Evolutionary conservation across 2,329 filamentous ascomycete species (phyloP).

Genomic region (Nigrograna mackinnonii): DNA sequence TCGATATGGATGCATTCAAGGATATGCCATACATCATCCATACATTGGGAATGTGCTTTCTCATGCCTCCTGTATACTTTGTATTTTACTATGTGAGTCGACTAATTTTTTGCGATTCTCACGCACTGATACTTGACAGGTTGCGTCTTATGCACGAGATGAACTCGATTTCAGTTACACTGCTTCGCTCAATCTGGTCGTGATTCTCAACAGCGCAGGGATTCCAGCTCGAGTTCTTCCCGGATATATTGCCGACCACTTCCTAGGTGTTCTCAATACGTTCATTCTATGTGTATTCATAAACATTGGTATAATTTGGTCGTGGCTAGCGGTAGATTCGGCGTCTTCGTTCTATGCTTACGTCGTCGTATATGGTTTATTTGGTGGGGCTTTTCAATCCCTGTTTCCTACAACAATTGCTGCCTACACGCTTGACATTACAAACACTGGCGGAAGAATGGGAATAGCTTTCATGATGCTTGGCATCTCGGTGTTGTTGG

Average conservation of each 20-base stretch:
- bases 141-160: slow-evolving; percentile 43
- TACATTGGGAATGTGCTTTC: no score
- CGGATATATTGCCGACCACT: slow-evolving; percentile 58
- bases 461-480: slow-evolving; percentile 58
- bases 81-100: no score
- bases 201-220: slow-evolving; percentile 61
- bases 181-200: slow-evolving; percentile 58
- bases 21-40: no score
- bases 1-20: no score
- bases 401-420: slow-evolving; percentile 48
- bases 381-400: slow-evolving; percentile 47
- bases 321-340: slow-evolving; percentile 62
- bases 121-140: slow-evolving; percentile 37
- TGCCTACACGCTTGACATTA: slow-evolving; percentile 29
- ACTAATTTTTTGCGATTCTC: no score
- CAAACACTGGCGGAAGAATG: slow-evolving; percentile 48
- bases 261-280: slow-evolving; percentile 64
- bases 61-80: no score
- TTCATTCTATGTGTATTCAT: slow-evolving; percentile 55
- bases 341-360: slow-evolving; percentile 63
- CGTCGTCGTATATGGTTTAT: slow-evolving; percentile 66
- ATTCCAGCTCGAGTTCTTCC: slow-evolving; percentile 57
- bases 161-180: slow-evolving; percentile 51
- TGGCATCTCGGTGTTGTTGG: slow-evolving; percentile 54
- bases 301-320: slow-evolving; percentile 50